Percentiles rank a stretch among this genome's conserved stretches.
Conservation (phyloP, 345 rosid species). For the Syzygium aqueum region DNA sequence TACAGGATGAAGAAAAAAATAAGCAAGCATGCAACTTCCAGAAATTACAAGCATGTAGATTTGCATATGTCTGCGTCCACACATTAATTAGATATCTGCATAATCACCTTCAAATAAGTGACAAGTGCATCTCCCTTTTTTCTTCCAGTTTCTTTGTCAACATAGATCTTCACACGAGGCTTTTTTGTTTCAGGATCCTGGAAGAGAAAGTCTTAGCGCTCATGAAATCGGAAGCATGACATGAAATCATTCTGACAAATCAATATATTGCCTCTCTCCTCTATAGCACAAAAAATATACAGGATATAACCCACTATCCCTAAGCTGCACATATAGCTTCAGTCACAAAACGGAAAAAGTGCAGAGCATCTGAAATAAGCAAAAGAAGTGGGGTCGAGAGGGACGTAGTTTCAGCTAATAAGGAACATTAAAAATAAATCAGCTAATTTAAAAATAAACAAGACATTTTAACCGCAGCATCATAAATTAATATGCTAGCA, state of each 20-base stretch:
- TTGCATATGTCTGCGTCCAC: not conserved
- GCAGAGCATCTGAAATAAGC: not conserved
- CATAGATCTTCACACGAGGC: slow-evolving; percentile 90
- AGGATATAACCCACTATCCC: not conserved
- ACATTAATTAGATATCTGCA: not conserved
- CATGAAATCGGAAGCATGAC: not conserved
- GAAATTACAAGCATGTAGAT: not conserved
- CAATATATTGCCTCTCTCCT: not conserved
- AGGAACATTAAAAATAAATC: not conserved
- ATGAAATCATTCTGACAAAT: not conserved
- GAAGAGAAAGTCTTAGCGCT: not conserved
- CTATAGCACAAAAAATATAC: not conserved
- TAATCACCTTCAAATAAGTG: slow-evolving; percentile 79
- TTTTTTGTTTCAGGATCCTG: slow-evolving; percentile 87
- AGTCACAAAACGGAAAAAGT: not conserved
- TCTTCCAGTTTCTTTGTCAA: slow-evolving; percentile 78
- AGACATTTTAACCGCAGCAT: not conserved
- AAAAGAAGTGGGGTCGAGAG: not conserved
- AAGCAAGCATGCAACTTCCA: not conserved
- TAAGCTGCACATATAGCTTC: not conserved
- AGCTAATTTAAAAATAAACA: not conserved
- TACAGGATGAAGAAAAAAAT: not conserved
- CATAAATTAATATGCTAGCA: not conserved
- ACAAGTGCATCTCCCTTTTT: slow-evolving; percentile 94
- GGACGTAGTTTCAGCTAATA: not conserved